phyloP scores from a whole-genome alignment of 805 yeast genomes.

The Saccharomycopsis lassenensis region DNA sequence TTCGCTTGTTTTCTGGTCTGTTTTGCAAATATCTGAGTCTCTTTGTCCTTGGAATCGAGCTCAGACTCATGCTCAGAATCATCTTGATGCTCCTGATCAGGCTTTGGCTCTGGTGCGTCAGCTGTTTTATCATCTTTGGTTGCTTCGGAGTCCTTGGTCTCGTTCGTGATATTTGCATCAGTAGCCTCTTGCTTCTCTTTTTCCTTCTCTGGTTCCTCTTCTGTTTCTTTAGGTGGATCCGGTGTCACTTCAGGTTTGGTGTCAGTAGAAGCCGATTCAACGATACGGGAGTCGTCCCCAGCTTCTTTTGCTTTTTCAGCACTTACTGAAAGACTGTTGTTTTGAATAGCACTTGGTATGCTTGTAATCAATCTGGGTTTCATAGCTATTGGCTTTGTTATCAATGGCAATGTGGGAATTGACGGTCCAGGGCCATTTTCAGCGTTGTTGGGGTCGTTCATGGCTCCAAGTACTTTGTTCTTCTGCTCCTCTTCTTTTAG shows the following conservation, averaged over 20 bases:
- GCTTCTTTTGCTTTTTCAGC: constrained; percentile 1
- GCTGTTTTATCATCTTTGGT: neutral
- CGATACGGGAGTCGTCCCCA: neutral
- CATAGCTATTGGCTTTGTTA: too few relatives aligned
- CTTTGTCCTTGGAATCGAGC: too few relatives aligned
- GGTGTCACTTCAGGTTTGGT: too few relatives aligned
- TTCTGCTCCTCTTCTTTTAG: constrained; percentile 21
- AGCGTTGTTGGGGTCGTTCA: too few relatives aligned
- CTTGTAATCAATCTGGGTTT: too few relatives aligned
- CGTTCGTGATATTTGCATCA: neutral
- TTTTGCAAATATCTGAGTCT: too few relatives aligned
- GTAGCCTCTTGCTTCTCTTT: neutral
- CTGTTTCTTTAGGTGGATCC: constrained; percentile 6
- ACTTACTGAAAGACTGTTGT: too few relatives aligned
- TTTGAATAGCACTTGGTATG: too few relatives aligned
- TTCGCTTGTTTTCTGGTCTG: too few relatives aligned
- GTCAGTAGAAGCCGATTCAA: neutral
- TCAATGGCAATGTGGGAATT: too few relatives aligned
- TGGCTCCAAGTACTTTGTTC: neutral
- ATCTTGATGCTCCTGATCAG: constrained; percentile 20
- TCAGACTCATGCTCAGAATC: constrained; percentile 13
- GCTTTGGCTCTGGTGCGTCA: neutral
- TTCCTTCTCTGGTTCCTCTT: constrained; percentile 5
- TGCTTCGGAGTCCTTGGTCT: neutral
- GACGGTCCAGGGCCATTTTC: too few relatives aligned